These are phyloP conservation scores for Cyphellophora attinorum DNA, from an alignment of 2,329 filamentous ascomycete genomes.

Conservation along the genomic window DNA sequence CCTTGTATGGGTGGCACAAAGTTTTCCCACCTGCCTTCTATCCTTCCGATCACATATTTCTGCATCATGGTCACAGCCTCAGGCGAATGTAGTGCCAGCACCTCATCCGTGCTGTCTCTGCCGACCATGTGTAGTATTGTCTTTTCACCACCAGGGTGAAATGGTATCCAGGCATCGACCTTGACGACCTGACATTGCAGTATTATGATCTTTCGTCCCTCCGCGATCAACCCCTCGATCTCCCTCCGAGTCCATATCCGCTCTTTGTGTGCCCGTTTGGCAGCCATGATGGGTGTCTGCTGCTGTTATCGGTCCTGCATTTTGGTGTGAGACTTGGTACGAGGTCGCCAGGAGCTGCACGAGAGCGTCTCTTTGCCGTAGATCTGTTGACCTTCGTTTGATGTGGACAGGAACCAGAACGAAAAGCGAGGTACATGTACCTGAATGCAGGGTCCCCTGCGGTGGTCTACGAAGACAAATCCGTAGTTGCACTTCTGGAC, in stretches of 20 bases:
- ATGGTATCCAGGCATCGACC: slow-evolving; percentile 78
- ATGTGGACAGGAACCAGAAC: too few relatives aligned
- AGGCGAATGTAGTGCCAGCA: slow-evolving; percentile 74
- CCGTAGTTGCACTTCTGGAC: too few relatives aligned
- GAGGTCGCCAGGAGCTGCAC: too few relatives aligned
- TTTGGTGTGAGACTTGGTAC: too few relatives aligned
- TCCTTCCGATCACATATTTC: slow-evolving; percentile 71
- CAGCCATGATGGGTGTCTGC: slow-evolving; percentile 7
- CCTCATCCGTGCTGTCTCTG: slow-evolving; percentile 87
- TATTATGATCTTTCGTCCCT: slow-evolving; percentile 71
- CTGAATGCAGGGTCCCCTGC: too few relatives aligned
- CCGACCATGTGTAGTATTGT: slow-evolving; percentile 90
- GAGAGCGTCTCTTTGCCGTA: too few relatives aligned
- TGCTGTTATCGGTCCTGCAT: too few relatives aligned
- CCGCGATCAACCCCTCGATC: slow-evolving; percentile 74
- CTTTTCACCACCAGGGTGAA: slow-evolving; percentile 86
- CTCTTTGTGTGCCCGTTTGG: slow-evolving; percentile 28
- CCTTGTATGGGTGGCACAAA: slow-evolving; percentile 89
- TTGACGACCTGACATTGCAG: slow-evolving; percentile 73
- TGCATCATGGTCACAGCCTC: slow-evolving; percentile 69
- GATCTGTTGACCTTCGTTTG: too few relatives aligned
- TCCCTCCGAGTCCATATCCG: slow-evolving; percentile 50
- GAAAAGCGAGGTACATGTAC: too few relatives aligned
- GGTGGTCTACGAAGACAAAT: too few relatives aligned
- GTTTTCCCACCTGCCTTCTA: slow-evolving; percentile 76